Evolutionary conservation across 2,329 filamentous ascomycete genomes (phyloP).

Genomic region (Colletotrichum zoysiae): DNA sequence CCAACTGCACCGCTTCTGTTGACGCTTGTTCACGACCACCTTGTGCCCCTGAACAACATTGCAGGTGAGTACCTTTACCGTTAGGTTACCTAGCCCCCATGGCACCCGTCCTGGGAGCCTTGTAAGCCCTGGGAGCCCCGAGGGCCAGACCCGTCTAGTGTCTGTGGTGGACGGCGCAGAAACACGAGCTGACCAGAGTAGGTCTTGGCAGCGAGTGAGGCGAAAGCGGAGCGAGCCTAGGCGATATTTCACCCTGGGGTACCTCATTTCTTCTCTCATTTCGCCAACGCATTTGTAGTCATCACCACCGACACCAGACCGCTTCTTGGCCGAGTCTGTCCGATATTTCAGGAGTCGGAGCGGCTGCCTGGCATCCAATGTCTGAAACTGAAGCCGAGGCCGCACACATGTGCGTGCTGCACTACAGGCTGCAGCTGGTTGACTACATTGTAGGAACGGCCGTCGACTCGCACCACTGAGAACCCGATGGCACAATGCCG

Average conservation of each 20-base stretch:
- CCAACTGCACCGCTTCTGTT: not conserved
- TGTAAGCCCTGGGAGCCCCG: not conserved
- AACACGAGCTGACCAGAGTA: constrained; percentile 12
- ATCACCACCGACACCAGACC: constrained; percentile 11
- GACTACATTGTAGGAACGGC: not conserved
- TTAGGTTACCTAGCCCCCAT: not conserved
- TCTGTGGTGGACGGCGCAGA: constrained; percentile 3
- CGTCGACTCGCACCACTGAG: not conserved
- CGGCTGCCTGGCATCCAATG: constrained; percentile 33
- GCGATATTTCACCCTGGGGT: constrained; percentile 20
- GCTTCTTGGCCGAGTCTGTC: constrained; percentile 34
- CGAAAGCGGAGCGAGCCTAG: constrained; percentile 2
- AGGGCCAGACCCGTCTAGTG: constrained; percentile 35
- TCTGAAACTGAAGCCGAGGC: constrained; percentile 14
- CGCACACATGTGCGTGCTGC: not conserved
- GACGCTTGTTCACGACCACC: not conserved
- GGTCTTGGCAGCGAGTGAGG: constrained; percentile 20
- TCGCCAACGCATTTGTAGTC: constrained; percentile 20
- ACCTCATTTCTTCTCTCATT: constrained; percentile 30
- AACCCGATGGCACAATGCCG: not conserved
- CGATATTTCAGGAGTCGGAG: constrained; percentile 20
- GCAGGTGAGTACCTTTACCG: not conserved
- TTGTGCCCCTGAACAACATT: not conserved
- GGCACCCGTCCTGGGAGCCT: constrained; percentile 2
- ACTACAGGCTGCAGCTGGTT: not conserved